Percentiles rank a stretch among this genome's conserved stretches.
Evolutionary conservation across 257 asterid species (phyloP).

Genomic region (Solanum corneliomulleri): DNA sequence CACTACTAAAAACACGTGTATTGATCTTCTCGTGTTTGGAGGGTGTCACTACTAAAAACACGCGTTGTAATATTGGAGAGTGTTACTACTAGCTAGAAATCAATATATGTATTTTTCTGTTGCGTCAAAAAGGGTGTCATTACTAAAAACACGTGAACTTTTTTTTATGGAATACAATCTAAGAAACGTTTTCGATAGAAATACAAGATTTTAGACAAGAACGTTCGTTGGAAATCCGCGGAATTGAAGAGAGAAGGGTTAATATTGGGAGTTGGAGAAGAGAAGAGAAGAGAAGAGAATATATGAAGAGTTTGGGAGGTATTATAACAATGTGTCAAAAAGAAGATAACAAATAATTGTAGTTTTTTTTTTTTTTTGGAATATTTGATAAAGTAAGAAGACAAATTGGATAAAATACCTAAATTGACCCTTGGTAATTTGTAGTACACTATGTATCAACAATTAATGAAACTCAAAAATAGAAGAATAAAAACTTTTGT

Average conservation of each 20-base stretch:
- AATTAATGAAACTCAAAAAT: background rate
- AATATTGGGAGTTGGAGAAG: background rate
- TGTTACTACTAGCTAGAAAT: background rate
- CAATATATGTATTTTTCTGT: background rate
- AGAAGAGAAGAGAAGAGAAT: background rate
- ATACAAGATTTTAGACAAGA: background rate
- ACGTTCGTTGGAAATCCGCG: background rate
- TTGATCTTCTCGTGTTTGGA: background rate
- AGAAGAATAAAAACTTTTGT: background rate
- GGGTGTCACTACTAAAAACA: background rate
- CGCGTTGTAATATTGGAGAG: background rate
- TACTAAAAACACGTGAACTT: background rate
- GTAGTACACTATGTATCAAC: background rate
- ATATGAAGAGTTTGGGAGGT: background rate
- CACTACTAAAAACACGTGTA: background rate
- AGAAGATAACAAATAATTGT: background rate
- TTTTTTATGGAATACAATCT: too few species aligned
- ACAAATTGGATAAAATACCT: background rate
- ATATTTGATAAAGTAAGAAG: background rate
- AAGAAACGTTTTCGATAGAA: background rate
- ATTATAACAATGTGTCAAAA: background rate
- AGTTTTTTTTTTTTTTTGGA: background rate
- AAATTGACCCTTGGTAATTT: background rate
- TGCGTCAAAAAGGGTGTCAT: background rate
- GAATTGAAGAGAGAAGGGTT: background rate